phyloP scores from a whole-genome alignment of 768 basidiomycete species.

The Terana coerulea region DNA sequence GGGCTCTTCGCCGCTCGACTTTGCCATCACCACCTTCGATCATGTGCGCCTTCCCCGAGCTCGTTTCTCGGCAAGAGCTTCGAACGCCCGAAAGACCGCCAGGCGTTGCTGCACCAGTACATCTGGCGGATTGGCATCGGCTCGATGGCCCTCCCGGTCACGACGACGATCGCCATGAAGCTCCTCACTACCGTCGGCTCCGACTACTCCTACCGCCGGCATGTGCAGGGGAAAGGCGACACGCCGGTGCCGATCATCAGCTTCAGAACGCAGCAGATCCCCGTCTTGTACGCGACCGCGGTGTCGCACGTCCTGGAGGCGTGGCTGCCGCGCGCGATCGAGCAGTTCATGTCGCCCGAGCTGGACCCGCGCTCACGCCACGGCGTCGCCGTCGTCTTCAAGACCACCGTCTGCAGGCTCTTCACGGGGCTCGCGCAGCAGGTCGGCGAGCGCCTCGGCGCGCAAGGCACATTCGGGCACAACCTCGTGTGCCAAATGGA shows the following conservation, averaged over 20 bases:
- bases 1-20: slow-evolving; percentile 19
- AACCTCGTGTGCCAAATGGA: slow-evolving; percentile 12
- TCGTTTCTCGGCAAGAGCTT: slow-evolving; percentile 1
- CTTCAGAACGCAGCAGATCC: slow-evolving; percentile 8
- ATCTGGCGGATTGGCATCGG: slow-evolving; percentile 7
- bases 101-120: not conserved
- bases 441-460: slow-evolving; percentile 7
- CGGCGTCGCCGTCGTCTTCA: slow-evolving; percentile 7
- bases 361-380: slow-evolving; percentile 1
- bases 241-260: not conserved
- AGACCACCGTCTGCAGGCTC: slow-evolving; percentile 1
- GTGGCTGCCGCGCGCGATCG: slow-evolving; percentile 1
- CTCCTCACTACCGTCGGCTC: not conserved
- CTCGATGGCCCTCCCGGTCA: not conserved
- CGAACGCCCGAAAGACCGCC: not conserved
- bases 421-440: not conserved
- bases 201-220: slow-evolving; percentile 6
- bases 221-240: not conserved
- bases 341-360: not conserved
- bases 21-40: slow-evolving; percentile 11
- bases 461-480: slow-evolving; percentile 13
- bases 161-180: not conserved
- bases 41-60: slow-evolving; percentile 14
- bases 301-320: not conserved
- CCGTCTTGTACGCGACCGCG: slow-evolving; percentile 4